Conservation (phyloP, 2,329 filamentous ascomycete genomes). For the Boeremia lycopersici region DNA sequence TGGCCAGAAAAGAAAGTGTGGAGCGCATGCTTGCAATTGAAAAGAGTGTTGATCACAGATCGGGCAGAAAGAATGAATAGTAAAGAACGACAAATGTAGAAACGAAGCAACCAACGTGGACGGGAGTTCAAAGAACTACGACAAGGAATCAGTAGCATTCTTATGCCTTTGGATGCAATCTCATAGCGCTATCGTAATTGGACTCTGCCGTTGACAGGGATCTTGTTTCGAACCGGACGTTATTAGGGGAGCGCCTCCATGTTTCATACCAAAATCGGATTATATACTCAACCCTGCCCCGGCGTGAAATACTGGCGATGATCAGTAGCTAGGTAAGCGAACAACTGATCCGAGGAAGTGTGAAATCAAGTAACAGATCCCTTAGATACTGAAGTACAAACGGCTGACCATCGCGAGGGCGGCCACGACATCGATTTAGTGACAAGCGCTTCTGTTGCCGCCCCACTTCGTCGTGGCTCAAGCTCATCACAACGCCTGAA, state of each 20-base stretch:
- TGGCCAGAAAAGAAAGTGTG: conserved; percentile 2
- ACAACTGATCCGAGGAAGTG: too few species aligned
- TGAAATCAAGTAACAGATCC: too few species aligned
- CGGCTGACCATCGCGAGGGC: not conserved
- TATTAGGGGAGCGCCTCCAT: not conserved
- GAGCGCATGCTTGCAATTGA: conserved; percentile 4
- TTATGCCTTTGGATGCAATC: not conserved
- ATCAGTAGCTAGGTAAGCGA: not conserved
- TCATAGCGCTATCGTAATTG: not conserved
- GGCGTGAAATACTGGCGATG: not conserved
- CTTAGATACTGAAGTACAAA: too few species aligned
- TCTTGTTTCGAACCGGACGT: not conserved
- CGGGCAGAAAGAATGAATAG: not conserved
- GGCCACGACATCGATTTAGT: not conserved
- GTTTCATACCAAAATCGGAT: not conserved
- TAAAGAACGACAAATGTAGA: not conserved
- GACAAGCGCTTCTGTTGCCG: not conserved
- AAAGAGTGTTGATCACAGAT: conserved; percentile 14
- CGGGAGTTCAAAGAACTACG: not conserved
- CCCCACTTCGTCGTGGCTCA: not conserved
- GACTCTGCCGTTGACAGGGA: not conserved
- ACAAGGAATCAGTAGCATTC: not conserved
- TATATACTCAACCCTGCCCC: not conserved
- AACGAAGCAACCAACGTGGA: not conserved
- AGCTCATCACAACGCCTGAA: not conserved